A percentile compares a stretch with the other conserved stretches of the same genome.
These are phyloP conservation scores for Apiospora aurea DNA, from an alignment of 2,329 filamentous ascomycete species.

Conservation along the genomic window DNA sequence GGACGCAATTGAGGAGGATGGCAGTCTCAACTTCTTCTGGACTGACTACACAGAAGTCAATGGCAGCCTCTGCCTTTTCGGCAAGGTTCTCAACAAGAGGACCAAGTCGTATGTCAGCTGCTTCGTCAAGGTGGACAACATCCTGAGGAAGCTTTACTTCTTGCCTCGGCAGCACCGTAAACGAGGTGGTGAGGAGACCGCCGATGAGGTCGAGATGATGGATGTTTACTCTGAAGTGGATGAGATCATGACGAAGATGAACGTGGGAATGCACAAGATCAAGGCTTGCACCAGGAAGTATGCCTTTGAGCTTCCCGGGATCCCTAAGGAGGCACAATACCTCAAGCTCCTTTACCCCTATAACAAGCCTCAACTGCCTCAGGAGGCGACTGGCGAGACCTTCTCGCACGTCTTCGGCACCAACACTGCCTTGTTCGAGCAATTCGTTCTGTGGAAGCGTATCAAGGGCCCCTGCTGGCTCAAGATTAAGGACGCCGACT, in stretches of 20 bases:
- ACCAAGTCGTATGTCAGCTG: constrained; percentile 83
- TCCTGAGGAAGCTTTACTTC: constrained; percentile 91
- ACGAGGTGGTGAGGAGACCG: constrained; percentile 69
- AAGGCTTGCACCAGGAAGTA: constrained; percentile 91
- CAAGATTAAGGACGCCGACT: constrained; percentile 86
- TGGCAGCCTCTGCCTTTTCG: constrained; percentile 91
- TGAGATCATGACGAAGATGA: constrained; percentile 83
- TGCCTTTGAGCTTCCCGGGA: constrained; percentile 87
- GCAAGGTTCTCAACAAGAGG: constrained; percentile 92
- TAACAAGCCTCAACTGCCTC: constrained; percentile 77
- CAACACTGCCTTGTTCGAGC: constrained; percentile 93
- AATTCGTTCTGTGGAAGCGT: constrained; percentile 98
- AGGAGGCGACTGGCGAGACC: constrained; percentile 78
- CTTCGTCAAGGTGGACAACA: constrained; percentile 95
- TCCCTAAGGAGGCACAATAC: constrained; percentile 90
- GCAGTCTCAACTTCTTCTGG: constrained; percentile 95
- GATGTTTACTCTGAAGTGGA: constrained; percentile 93
- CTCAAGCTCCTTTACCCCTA: constrained; percentile 97
- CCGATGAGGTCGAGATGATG: constrained; percentile 82
- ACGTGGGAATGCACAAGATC: constrained; percentile 90
- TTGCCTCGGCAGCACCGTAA: constrained; percentile 74
- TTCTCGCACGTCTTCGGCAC: constrained; percentile 94
- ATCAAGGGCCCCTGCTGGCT: constrained; percentile 99
- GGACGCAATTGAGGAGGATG: constrained; percentile 92
- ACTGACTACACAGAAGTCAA: constrained; percentile 93